Evolutionary conservation across 306 rosid species (phyloP).

Genomic region (Medicago lupulina): DNA sequence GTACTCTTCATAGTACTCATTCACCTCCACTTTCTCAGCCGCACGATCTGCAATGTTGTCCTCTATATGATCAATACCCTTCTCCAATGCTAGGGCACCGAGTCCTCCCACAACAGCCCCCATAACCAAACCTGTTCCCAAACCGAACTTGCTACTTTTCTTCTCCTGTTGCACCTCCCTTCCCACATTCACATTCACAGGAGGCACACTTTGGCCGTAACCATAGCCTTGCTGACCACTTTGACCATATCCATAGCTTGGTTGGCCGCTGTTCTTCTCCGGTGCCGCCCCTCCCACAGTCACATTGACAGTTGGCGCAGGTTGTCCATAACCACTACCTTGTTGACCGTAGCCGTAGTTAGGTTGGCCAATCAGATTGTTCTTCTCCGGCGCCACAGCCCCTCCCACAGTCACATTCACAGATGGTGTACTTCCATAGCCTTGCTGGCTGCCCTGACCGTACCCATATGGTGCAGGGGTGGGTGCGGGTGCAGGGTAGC

Average conservation of each 20-base stretch:
- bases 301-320: not conserved
- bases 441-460: not conserved
- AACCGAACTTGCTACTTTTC: conserved; percentile 65
- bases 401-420: not conserved
- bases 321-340: not conserved
- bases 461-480: conserved; percentile 1
- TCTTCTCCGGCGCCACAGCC: not conserved
- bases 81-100: conserved; percentile 64
- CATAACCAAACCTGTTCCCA: conserved; percentile 78
- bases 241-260: not conserved
- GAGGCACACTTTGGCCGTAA: not conserved
- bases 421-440: conserved; percentile 44
- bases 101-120: conserved; percentile 68
- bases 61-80: conserved; percentile 56
- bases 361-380: not conserved
- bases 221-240: not conserved
- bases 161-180: not conserved
- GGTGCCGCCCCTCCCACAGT: not conserved
- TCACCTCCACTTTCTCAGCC: conserved; percentile 52
- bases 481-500: conserved; percentile 7
- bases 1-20: not conserved
- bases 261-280: not conserved
- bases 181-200: not conserved
- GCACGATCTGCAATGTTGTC: conserved; percentile 65
- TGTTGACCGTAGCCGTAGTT: not conserved